Base-by-base conservation (phyloP, 306 rosid genomes). In the Luffa aegyptiaca region DNA sequence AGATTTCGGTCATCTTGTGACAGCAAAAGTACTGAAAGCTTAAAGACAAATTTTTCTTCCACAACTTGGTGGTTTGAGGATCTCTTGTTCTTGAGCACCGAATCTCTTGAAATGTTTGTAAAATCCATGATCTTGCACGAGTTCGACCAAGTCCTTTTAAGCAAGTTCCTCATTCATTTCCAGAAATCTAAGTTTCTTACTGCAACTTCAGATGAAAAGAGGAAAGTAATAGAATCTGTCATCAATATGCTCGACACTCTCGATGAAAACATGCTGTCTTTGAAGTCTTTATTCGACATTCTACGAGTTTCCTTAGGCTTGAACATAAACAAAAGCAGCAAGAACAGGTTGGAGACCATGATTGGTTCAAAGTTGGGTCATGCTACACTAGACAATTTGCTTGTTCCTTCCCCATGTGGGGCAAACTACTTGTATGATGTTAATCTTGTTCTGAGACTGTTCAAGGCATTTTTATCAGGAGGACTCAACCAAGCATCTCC, bases 21-120 rank as follows among this genome's bases (percentile, higher is more conserved):
- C 81, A 87, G 93, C 14, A 90, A 90, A 86, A 92, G 99, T 84
- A 89, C 96, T 4, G 97, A 89, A 86, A 92, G 99, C 72, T 61
- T 87, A 33, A 92, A 91, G 85, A 86, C 96, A 17, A 83, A 35
- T 80, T 86, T 33, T 66, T 82, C 92, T 72, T 87, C 89, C 21
- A 66, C 91, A 42, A 82, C 90, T 1, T 91, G 97, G 98, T 94
- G 98, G 98, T 95, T 91, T 80, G 97, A 91, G 53, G 97, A 95
- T 88, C 97, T 95, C 36, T 51, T 89, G 35, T 78, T 91, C 72
- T 79, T 95, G 66, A 85, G 82, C 81, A 91, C 92, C 35, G 73
- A 62, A 68, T 39, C 82, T 87, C 80, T 89, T 84, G 84, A 84
- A 82, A 84, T 80, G 90, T 80, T 93, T 85, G 93, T 83, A 8